Base-by-base conservation (phyloP, 2,329 filamentous ascomycete species). In the Magnaporthales sp. region DNA sequence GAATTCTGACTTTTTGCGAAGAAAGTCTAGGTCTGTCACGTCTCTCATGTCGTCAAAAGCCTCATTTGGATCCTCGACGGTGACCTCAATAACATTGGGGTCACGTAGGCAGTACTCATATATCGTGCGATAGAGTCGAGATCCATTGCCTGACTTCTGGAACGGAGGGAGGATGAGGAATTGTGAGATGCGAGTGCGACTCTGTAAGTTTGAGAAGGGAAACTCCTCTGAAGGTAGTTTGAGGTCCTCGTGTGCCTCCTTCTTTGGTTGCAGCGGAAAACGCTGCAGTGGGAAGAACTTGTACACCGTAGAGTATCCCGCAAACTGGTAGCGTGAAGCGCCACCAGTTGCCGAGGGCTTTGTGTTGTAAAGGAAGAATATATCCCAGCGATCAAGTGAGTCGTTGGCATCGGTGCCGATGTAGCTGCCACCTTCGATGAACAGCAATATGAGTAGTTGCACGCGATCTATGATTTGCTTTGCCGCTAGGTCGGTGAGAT, bases 31-130 rank as follows among this genome's bases (percentile, higher is more conserved):
- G 72, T 96, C 92, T 71, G 87, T 89, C 65, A 89, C 80, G 74
- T 95, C 91, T 70, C 92, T 86, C 72, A 96, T 81, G 68, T 92
- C 87, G 73, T 95, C 91, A 71, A 96, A 96, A 0, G 85, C 87
- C 74, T 94, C 91, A 73, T 91, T 98, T 0, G 95, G 96, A 69
- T 98, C 94, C 78, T 99, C 95, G 6, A 99, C 89, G 0, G 93
- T 96, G 72, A 99, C 85, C 75, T 98, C 94, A 66, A 87, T 83
- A 8, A 93, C 90, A 68, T 89, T 88, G 0, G 85, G 76, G 67
- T 90, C 85, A 38, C 86, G 81, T 67, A 90, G 83, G 70, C 91
- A 90, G 70, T 88, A 79, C 8, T 84, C 79, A 73, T 92, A 94
- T 70, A 98, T 91, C 63, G 88, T 83, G 68, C 88, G 87, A 81